phyloP scores from a whole-genome alignment of 768 basidiomycete genomes.

The Rhizopogon rudus region DNA sequence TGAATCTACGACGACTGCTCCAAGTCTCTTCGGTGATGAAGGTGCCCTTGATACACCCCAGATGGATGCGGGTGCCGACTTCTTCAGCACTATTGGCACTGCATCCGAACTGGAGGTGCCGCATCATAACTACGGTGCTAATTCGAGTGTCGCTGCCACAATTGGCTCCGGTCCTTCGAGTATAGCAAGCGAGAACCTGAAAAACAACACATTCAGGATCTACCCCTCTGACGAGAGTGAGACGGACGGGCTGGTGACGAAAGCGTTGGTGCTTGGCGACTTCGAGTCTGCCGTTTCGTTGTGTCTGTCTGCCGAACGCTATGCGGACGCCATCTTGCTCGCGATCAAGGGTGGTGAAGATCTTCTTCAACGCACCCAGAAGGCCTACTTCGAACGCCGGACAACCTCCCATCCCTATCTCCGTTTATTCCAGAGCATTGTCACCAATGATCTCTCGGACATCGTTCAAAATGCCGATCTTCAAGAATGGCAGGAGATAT shows the following conservation, averaged over 20 bases:
- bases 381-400: slow-evolving; percentile 86
- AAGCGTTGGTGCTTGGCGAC: slow-evolving; percentile 93
- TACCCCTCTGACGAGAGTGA: slow-evolving; percentile 86
- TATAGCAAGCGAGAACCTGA: slow-evolving; percentile 65
- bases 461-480: slow-evolving; percentile 96
- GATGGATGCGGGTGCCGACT: slow-evolving; percentile 68
- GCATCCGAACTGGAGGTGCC: slow-evolving; percentile 61
- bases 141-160: slow-evolving; percentile 93
- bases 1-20: slow-evolving; percentile 82
- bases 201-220: slow-evolving; percentile 84
- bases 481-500: slow-evolving; percentile 93
- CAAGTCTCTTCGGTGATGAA: slow-evolving; percentile 86
- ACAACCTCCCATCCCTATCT: slow-evolving; percentile 79
- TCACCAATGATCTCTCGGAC: slow-evolving; percentile 87
- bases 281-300: slow-evolving; percentile 89
- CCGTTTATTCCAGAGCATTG: slow-evolving; percentile 91
- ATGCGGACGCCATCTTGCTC: slow-evolving; percentile 91
- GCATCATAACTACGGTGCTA: slow-evolving; percentile 72
- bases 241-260: slow-evolving; percentile 83
- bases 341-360: slow-evolving; percentile 89
- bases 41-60: slow-evolving; percentile 56
- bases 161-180: slow-evolving; percentile 89
- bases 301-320: slow-evolving; percentile 84
- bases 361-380: slow-evolving; percentile 82
- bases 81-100: slow-evolving; percentile 78